Evolutionary conservation across 495 filamentous ascomycete genomes (phyloP).

Genomic region (Sabuloglossum arenarium): DNA sequence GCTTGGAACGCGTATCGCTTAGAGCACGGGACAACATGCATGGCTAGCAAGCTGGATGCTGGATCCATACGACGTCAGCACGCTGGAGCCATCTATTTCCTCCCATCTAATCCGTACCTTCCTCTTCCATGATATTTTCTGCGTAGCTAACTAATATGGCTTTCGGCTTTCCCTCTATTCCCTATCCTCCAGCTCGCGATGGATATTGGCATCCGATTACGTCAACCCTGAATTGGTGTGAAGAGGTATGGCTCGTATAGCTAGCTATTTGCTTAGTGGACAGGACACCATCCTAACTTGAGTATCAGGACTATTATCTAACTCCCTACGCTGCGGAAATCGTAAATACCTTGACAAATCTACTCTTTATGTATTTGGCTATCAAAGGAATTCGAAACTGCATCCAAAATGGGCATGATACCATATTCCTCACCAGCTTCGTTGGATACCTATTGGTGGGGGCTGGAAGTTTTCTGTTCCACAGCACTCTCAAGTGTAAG

Average conservation of each 20-base stretch:
- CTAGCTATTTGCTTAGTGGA: not conserved
- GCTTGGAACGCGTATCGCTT: not conserved
- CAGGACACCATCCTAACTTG: not conserved
- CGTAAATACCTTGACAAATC: conserved; percentile 59
- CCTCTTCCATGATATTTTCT: too few species aligned
- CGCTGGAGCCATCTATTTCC: not conserved
- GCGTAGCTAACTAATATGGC: conserved; percentile 9
- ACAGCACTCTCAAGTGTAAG: conserved; percentile 63
- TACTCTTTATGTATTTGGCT: conserved; percentile 55
- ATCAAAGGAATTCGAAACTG: conserved; percentile 53
- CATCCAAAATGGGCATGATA: conserved; percentile 44
- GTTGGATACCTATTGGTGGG: conserved; percentile 64
- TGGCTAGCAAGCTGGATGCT: too few species aligned
- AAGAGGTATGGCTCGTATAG: conserved; percentile 39
- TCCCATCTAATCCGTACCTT: not conserved
- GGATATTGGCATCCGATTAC: conserved; percentile 78
- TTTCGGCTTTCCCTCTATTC: conserved; percentile 34
- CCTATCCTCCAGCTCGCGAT: conserved; percentile 43
- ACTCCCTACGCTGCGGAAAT: conserved; percentile 41
- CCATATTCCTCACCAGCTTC: conserved; percentile 49
- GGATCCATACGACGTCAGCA: too few species aligned
- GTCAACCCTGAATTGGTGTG: conserved; percentile 83
- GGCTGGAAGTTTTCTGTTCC: conserved; percentile 61
- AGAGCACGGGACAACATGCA: too few species aligned
- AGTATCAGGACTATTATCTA: conserved; percentile 35